Evolutionary conservation across 2,329 filamentous ascomycete genomes (phyloP), one percentile per base, ranked within the genome.

Genomic region (Cladobotryum protrusum): DNA sequence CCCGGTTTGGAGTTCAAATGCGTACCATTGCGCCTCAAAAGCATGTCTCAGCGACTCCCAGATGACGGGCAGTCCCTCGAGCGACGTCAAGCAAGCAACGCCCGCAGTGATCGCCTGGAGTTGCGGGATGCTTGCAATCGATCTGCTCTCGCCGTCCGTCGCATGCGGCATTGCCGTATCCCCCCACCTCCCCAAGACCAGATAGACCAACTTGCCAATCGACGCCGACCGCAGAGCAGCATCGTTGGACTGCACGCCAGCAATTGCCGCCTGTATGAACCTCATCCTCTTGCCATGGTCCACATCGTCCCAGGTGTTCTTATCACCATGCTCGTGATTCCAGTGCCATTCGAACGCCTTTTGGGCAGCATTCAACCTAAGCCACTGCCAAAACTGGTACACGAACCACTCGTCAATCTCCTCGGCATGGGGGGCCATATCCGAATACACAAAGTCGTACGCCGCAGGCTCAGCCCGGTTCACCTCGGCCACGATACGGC

Each of bases 331-430:
- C 40, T 80, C 77, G 18, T 77, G 73, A 58, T 78, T 70, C 88
- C 88, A 96, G 62, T 85, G 80, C 63, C 82, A 80, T 56, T 90
- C 81, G 62, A 95, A 97, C 2, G 85, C 83, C 35, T 82, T 76
- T 62, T 88, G 87, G 17, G 87, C 85, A 47, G 84, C 81, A 47
- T 87, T 79, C 44, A 96, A 74, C 61, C 91, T 85, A 43, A 85
- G 78, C 70, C 88, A 87, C 64, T 97, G 91, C 68, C 87, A 87
- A 54, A 89, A 84, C 59, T 87, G 86, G 69, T 97, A 96, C 47
- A 86, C 83, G 68, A 99, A 99, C 93, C 93, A 99, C 71, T 99
- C 93, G 64, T 97, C 89, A 43, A 99, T 77, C 72, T 99, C 93
- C 56, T 93, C 89, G 15, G 87, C 82, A 59, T 95, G 85, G 1